Evolutionary conservation across 345 rosid species (phyloP).

Genomic region (Arabidopsis arenosa): DNA sequence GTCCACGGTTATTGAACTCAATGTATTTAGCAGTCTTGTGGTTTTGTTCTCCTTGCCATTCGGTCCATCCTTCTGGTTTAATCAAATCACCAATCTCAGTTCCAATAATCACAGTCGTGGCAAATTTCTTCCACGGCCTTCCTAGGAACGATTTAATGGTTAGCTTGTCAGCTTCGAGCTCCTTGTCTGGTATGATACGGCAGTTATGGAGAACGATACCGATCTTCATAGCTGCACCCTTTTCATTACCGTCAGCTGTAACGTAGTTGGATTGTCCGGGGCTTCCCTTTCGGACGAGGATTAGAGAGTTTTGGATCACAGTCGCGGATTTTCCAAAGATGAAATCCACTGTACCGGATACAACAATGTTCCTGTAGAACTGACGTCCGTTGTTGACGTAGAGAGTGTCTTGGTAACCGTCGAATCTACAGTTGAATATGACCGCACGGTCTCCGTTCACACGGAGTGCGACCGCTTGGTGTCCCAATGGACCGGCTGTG

Average conservation of each 20-base stretch:
- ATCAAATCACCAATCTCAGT: constrained; percentile 59
- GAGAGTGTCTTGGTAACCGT: constrained; percentile 75
- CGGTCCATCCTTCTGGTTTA: constrained; percentile 60
- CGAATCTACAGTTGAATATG: constrained; percentile 64
- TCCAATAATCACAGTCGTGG: constrained; percentile 69
- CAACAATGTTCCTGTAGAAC: constrained; percentile 70
- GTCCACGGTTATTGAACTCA: constrained; percentile 71
- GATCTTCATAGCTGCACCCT: constrained; percentile 35
- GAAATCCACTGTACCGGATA: constrained; percentile 81
- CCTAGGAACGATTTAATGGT: constrained; percentile 61
- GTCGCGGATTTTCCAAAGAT: constrained; percentile 69
- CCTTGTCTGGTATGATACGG: constrained; percentile 65
- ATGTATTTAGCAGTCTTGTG: constrained; percentile 47
- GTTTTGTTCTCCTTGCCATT: constrained; percentile 51
- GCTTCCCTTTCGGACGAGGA: constrained; percentile 55
- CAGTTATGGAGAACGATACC: constrained; percentile 77
- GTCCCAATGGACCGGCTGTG: constrained; percentile 71
- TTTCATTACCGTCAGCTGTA: constrained; percentile 63
- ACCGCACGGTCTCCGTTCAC: constrained; percentile 59
- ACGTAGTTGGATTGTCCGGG: constrained; percentile 58
- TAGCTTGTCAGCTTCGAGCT: constrained; percentile 47
- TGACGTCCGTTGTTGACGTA: constrained; percentile 62
- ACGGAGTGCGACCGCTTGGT: constrained; percentile 77
- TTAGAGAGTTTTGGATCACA: constrained; percentile 68
- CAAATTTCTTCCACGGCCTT: constrained; percentile 68